phyloP scores from a whole-genome alignment of 2,329 filamentous ascomycete genomes.

The Cyclaneusma minus region DNA sequence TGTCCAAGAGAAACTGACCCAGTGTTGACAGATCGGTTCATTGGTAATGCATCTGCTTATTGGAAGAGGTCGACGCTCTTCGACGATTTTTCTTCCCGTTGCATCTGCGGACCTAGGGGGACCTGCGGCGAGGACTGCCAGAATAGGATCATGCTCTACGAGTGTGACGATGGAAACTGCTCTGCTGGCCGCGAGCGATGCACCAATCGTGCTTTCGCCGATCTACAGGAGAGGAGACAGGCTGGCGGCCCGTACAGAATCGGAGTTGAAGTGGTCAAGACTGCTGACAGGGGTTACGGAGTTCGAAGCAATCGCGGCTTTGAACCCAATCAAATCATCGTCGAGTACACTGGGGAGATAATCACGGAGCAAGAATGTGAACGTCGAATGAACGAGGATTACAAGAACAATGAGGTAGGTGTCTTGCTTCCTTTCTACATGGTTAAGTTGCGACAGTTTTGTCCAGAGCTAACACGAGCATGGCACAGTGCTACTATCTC shows the following conservation, averaged over 20 bases:
- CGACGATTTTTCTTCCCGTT: constrained; percentile 61
- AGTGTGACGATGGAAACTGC: constrained; percentile 87
- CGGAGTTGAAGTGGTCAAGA: constrained; percentile 91
- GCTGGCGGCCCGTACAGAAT: constrained; percentile 76
- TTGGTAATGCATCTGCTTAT: constrained; percentile 63
- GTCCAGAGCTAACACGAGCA: constrained; percentile 8
- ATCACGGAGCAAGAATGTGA: constrained; percentile 92
- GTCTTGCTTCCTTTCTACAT: background rate
- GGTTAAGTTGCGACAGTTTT: constrained; percentile 5
- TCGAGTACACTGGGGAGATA: constrained; percentile 96
- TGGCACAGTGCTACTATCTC: constrained; percentile 77
- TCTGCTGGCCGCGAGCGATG: constrained; percentile 59
- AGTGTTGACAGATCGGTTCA: constrained; percentile 62
- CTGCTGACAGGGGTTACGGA: constrained; percentile 73
- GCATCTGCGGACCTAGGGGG: constrained; percentile 60
- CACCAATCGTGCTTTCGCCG: constrained; percentile 76
- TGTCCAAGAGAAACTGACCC: constrained; percentile 7
- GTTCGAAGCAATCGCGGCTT: constrained; percentile 85
- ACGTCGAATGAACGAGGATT: constrained; percentile 79
- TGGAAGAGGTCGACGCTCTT: constrained; percentile 70
- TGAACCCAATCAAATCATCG: constrained; percentile 82
- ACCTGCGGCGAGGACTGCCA: constrained; percentile 85
- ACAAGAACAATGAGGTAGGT: constrained; percentile 81
- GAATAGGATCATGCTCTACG: constrained; percentile 93
- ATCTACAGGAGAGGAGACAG: constrained; percentile 59